These are phyloP conservation scores for Grifola frondosa DNA, from an alignment of 1,284 basidiomycete species.

Conservation along the genomic window DNA sequence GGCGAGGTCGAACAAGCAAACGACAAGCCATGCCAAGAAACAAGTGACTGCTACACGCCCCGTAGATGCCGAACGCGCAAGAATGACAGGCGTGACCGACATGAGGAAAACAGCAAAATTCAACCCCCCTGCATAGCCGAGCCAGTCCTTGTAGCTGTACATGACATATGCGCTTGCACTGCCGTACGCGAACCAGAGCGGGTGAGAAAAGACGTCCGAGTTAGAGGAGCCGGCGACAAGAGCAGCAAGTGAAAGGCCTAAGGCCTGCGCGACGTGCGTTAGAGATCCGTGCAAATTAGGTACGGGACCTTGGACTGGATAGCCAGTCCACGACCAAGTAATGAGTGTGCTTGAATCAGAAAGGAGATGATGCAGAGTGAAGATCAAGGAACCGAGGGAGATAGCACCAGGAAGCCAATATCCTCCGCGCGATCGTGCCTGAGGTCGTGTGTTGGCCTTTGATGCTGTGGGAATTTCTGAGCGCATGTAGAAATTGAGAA, in stretches of 20 bases:
- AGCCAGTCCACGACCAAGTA: conserved; percentile 92
- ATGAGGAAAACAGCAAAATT: conserved; percentile 68
- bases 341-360: conserved; percentile 84
- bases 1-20: conserved; percentile 65
- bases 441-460: too few relatives aligned
- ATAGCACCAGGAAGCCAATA: conserved; percentile 53
- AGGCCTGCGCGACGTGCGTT: conserved; percentile 64
- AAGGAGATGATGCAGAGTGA: conserved; percentile 76
- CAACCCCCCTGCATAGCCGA: conserved; percentile 73
- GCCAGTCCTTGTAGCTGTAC: conserved; percentile 69
- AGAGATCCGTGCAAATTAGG: conserved; percentile 74
- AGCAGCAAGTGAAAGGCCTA: conserved; percentile 53
- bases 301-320: conserved; percentile 73
- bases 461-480: conserved; percentile 2
- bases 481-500: conserved; percentile 31
- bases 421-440: conserved; percentile 14
- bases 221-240: conserved; percentile 27
- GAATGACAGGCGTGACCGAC: conserved; percentile 58
- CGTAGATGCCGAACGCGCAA: conserved; percentile 43
- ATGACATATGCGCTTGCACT: conserved; percentile 54
- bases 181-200: conserved; percentile 53
- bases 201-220: conserved; percentile 38
- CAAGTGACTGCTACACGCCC: conserved; percentile 47
- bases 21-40: conserved; percentile 60
- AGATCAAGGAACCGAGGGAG: conserved; percentile 74